Base-by-base conservation (phyloP, 169 alveolate genomes). In the Eimeria falciformis region DNA sequence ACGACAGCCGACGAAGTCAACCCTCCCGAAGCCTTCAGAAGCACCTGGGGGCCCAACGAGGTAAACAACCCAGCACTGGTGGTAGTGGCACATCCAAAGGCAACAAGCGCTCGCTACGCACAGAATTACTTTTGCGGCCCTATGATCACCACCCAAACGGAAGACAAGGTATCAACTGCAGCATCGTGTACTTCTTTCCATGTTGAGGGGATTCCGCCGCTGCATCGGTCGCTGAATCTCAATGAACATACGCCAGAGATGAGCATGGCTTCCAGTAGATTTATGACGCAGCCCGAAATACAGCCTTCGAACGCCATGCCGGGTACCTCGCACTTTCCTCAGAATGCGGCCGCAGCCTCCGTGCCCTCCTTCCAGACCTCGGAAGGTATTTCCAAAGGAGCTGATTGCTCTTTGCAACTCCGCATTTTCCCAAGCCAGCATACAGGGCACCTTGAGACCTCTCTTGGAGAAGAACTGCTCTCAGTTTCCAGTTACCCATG, bases 401-500 rank as follows among this genome's bases (percentile, higher is more conserved):
- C 68, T 29, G 87, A 78, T 23, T 37, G 69, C 62, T 78, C 50
- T 37, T 68, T 78, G 40, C 87, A 78, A 55, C 50, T 78, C 29
- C 66, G 87, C n/a, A 69, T 68, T 25, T 78, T 78, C 40, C 43
- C 50, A 47, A 69, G 37, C 27, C 87, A 78, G 69, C 87, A 25
- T 4, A 78, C 47, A 5, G 71, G 69, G 21, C 87, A 78, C 18
- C 50, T 78, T 2, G 87, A 78, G 87, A 78, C 87, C 43, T 78
- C 87, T 25, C 71, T 78, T 33, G 87, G 87, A 47, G 87, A 78
- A 47, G 87, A 78, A 25, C 87, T 78, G 40, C 40, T 78, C 53
- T 78, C 87, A 23, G 87, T 45, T 7, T 65, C 87, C 3, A 68
- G 87, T 17, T 78, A 78, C 27, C 37, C 87, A 7, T 78, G 87